These are phyloP conservation scores for Citrus inodora DNA, from an alignment of 345 rosid species.

Conservation along the genomic window DNA sequence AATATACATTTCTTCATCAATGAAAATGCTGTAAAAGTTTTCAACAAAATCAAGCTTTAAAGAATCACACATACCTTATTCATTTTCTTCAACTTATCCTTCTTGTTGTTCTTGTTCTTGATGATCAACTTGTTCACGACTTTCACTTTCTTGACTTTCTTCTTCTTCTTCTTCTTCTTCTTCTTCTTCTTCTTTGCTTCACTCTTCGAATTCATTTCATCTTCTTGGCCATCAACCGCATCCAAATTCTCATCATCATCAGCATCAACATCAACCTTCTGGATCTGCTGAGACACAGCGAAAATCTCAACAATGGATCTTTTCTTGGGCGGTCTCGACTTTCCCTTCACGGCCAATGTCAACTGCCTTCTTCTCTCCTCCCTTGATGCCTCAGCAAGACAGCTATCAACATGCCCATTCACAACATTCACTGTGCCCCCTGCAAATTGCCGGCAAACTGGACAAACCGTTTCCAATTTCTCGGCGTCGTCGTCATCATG, in stretches of 20 bases:
- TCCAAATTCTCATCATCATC: neutral
- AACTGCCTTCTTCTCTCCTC: conserved; percentile 20
- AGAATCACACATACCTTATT: conserved; percentile 28
- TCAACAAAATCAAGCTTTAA: neutral
- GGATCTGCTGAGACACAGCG: conserved; percentile 43
- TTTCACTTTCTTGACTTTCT: neutral
- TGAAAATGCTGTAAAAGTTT: neutral
- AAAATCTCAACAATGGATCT: conserved; percentile 53
- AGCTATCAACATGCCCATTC: conserved; percentile 21
- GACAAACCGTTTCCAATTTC: conserved; percentile 19
- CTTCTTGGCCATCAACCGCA: neutral
- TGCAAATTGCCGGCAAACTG: conserved; percentile 20
- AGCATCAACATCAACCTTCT: conserved; percentile 16
- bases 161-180: conserved; percentile 12
- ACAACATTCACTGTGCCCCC: conserved; percentile 22
- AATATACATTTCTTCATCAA: neutral
- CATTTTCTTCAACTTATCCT: conserved; percentile 19
- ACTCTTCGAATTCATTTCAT: conserved; percentile 5
- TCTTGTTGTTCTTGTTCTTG: conserved; percentile 13
- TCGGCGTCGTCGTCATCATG: neutral
- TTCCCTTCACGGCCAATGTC: conserved; percentile 25
- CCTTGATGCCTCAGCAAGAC: conserved; percentile 24
- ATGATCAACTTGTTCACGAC: conserved; percentile 6
- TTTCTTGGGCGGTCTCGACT: conserved; percentile 42
- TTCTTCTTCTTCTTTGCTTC: conserved; percentile 8